These are phyloP conservation scores for Chenopodium quinoa DNA, from an alignment of 148 eudicot genomes.

Conservation along the genomic window DNA sequence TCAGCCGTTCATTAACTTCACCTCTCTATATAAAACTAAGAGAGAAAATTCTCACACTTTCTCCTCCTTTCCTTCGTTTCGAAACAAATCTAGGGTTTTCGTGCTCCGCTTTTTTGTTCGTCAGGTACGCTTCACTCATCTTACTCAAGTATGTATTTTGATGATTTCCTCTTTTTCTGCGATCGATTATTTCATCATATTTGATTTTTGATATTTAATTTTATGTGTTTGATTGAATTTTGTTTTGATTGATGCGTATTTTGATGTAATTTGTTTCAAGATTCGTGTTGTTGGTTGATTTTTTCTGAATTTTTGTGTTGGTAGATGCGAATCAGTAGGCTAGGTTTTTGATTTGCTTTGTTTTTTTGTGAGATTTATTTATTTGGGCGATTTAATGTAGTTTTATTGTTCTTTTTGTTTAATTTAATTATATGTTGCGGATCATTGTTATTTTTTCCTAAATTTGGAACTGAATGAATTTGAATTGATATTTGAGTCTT, in stretches of 20 bases:
- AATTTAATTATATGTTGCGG: not conserved
- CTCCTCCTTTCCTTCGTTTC: not conserved
- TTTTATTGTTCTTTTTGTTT: not conserved
- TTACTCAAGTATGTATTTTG: not conserved
- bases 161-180: not conserved
- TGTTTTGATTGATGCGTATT: not conserved
- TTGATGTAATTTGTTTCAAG: not conserved
- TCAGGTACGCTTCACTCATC: slow-evolving; percentile 24
- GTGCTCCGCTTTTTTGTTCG: not conserved
- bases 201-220: not conserved
- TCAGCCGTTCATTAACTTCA: slow-evolving; percentile 6
- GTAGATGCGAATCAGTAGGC: too few relatives aligned
- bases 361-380: not conserved
- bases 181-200: not conserved
- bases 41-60: not conserved
- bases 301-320: not conserved
- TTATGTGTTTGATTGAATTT: not conserved
- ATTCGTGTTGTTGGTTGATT: too few relatives aligned
- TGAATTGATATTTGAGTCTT: not conserved
- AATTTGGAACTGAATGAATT: not conserved
- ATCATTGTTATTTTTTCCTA: too few relatives aligned
- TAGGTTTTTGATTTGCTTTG: not conserved
- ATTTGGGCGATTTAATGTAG: too few relatives aligned
- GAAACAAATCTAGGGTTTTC: slow-evolving; percentile 36
- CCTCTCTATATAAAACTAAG: slow-evolving; percentile 2